Base-by-base conservation (phyloP, 2,329 filamentous ascomycete species). In the Alternaria sp. region DNA sequence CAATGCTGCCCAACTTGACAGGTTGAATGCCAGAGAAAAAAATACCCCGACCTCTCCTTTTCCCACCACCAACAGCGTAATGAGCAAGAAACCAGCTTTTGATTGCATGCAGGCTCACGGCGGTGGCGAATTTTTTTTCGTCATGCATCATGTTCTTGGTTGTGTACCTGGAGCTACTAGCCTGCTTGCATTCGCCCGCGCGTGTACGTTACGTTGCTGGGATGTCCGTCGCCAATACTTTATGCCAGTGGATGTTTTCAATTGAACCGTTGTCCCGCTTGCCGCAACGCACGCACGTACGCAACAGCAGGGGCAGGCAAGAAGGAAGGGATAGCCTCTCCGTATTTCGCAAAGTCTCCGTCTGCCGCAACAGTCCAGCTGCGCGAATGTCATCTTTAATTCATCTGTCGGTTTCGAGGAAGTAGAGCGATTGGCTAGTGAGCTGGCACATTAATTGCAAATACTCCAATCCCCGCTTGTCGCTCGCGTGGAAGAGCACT, bases 1-100 rank as follows among this genome's bases (percentile, higher is more conserved):
- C 53, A 60, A 43, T 57, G 58, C 45, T 60, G 58, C 58, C 53
- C 53, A 34, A 60, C 53, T 27, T 30, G 48, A 22, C 44, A 36
- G 41, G 44, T 20, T 22, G 20, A 38, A 44, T 28, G 34, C 22
- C 22, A 36, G 32, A 34, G n/a, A 16, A 16, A 36, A 36, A 16
- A 36, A 36, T 36, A 0, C 32, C 12, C 32, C 32, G 32, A 36
- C 14, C 32, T 36, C 32, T 36, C 32, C 32, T 36, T 1, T 36
- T 36, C 14, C 12, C 14, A 14, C 11, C 32, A 14, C 32, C 11
- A 14, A 36, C 32, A 36, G 5, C 14, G 32, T 36, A 6, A 12
- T 36, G 32, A 36, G 32, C 32, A 36, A 34, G 14, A 36, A 36
- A 36, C 28, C 9, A 11, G 28, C 28, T 30, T 30, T 30, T 30